Evolutionary conservation across 305 asterid genomes (phyloP).

Genomic region (Rubia tinctorum): DNA sequence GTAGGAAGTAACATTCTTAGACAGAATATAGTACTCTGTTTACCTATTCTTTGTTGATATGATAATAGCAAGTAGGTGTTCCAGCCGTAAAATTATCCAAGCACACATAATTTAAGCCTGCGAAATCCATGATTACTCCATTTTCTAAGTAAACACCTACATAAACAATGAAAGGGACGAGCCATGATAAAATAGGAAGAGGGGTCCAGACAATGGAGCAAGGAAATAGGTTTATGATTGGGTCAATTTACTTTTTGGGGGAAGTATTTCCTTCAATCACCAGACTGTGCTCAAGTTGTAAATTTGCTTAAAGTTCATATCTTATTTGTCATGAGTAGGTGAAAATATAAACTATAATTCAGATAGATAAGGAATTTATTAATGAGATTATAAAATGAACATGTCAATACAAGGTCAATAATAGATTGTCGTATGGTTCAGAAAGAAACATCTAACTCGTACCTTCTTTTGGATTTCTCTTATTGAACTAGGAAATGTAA

Average conservation of each 20-base stretch:
- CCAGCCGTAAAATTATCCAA: conserved; percentile 88
- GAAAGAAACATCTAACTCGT: conserved; percentile 8
- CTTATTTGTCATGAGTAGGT: conserved; percentile 66
- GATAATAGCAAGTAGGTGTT: conserved; percentile 72
- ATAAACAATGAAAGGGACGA: conserved; percentile 81
- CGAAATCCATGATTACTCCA: conserved; percentile 54
- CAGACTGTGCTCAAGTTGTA: conserved; percentile 38
- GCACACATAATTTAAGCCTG: conserved; percentile 83
- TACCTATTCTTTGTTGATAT: conserved; percentile 70
- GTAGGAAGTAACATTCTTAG: conserved; percentile 13
- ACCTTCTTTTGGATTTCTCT: conserved; percentile 82
- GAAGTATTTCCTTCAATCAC: conserved; percentile 42
- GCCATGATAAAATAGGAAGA: conserved; percentile 89
- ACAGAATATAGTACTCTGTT: neutral
- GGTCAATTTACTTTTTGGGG: conserved; percentile 44
- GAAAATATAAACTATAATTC: conserved; percentile 10
- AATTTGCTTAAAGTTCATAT: conserved; percentile 42
- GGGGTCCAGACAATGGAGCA: conserved; percentile 95
- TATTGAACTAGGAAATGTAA: conserved; percentile 19
- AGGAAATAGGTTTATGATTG: conserved; percentile 65
- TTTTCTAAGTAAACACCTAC: conserved; percentile 73
- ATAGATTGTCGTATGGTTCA: neutral
- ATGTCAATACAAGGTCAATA: neutral
- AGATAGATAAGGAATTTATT: neutral
- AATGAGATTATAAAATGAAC: neutral